A percentile compares a stretch with the other conserved stretches of the same genome.
Evolutionary conservation across 768 basidiomycete species (phyloP).

Genomic region (Agrocybe praecox): DNA sequence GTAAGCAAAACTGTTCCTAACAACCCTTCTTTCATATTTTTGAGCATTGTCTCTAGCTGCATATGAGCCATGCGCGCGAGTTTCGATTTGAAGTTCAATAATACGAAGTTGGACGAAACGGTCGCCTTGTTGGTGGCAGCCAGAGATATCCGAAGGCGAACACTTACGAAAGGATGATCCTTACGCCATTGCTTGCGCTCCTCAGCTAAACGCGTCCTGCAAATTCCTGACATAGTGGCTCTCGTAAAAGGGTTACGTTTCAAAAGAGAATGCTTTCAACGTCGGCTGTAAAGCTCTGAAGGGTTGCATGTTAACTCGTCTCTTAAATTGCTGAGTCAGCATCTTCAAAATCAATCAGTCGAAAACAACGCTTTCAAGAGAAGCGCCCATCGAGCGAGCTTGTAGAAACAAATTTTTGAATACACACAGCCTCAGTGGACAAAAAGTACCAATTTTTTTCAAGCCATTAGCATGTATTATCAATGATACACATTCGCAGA

Average conservation of each 20-base stretch:
- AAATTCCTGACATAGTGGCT: conserved; percentile 81
- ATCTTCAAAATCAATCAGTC: conserved; percentile 8
- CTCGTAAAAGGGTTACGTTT: not conserved
- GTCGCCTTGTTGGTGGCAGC: not conserved
- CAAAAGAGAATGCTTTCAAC: not conserved
- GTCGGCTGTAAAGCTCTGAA: not conserved
- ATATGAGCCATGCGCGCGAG: no score
- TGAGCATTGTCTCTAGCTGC: no score
- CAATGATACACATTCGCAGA: not conserved
- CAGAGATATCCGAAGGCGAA: not conserved
- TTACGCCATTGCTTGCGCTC: conserved; percentile 99
- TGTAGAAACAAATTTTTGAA: no score
- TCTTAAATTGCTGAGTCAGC: conserved; percentile 22
- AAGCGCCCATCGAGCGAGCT: not conserved
- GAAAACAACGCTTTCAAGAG: conserved; percentile 6
- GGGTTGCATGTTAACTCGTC: not conserved
- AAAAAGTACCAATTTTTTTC: not conserved
- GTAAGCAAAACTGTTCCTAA: not conserved
- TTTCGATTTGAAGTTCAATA: no score
- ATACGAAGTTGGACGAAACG: not conserved
- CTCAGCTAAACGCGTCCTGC: conserved; percentile 89
- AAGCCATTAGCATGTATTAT: not conserved
- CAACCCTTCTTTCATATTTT: not conserved
- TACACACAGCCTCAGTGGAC: no score
- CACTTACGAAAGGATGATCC: conserved; percentile 95